Conservation (phyloP, 225 moss, liverwort and hornwort species). For the Thuidium tamariscinum region DNA sequence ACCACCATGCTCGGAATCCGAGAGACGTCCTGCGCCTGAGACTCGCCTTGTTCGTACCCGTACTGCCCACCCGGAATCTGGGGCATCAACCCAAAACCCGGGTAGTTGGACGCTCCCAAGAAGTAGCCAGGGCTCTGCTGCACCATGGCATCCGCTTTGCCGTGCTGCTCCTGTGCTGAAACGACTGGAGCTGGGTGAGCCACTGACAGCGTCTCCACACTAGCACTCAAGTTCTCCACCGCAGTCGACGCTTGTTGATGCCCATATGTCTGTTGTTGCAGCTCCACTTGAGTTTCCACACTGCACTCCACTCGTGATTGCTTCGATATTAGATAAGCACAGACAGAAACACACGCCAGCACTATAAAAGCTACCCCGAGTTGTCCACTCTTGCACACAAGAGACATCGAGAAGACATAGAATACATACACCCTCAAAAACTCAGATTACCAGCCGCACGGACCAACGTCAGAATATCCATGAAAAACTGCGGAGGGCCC, state of each 20-base stretch:
- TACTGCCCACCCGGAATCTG: slow-evolving; percentile 72
- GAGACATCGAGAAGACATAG: neutral
- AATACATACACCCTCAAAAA: neutral
- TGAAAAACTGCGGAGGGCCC: neutral
- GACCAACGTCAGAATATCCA: neutral
- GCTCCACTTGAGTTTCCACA: slow-evolving; percentile 40
- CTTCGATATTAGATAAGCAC: neutral
- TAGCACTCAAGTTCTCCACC: slow-evolving; percentile 31
- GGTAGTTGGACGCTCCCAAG: slow-evolving; percentile 65
- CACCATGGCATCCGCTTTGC: slow-evolving; percentile 59
- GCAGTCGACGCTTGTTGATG: slow-evolving; percentile 36
- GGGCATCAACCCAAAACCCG: slow-evolving; percentile 79
- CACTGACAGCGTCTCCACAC: slow-evolving; percentile 31
- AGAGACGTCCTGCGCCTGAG: slow-evolving; percentile 55
- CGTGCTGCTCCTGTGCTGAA: slow-evolving; percentile 33
- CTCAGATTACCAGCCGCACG: neutral
- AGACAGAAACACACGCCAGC: neutral
- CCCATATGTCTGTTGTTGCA: slow-evolving; percentile 43
- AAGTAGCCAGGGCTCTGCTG: slow-evolving; percentile 72
- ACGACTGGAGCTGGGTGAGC: slow-evolving; percentile 20
- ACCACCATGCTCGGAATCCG: slow-evolving; percentile 87
- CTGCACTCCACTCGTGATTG: neutral
- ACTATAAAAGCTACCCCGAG: no score
- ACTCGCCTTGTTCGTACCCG: slow-evolving; percentile 65
- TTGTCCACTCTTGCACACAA: neutral